Base-by-base conservation (phyloP, 768 basidiomycete species). In the Leccinum longicurvipes region DNA sequence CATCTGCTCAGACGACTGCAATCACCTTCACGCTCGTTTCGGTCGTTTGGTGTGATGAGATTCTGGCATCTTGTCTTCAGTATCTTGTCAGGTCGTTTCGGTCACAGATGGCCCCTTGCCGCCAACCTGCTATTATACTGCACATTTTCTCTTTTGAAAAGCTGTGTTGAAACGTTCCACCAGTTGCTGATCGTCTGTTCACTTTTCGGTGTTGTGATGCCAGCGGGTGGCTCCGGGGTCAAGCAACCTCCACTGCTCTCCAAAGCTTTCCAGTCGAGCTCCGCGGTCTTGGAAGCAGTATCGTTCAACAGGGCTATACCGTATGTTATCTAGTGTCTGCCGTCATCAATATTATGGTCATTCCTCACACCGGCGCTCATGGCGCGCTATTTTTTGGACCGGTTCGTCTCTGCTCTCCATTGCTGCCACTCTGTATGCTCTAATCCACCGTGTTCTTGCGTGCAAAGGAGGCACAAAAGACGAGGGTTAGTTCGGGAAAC, bases 211-310 rank as follows among this genome's bases (percentile, higher is more conserved):
- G 79, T 94, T 54, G 87, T 84, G 0, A 93, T 93, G n/a, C n/a
- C n/a, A n/a, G n/a, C n/a, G 91, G 91, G 91, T 45, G 91, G 90
- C 0, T 96, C 46, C 95, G 93, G 92, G 92, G n/a, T n/a, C n/a
- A n/a, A n/a, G n/a, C n/a, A n/a, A 78, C 89, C 1, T 80, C 91
- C 0, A 93, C 89, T 1, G 85, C 89, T 0, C 85, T 97, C 41
- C 94, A 97, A 68, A 94, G 92, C 66, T 79, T 96, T 15, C 94
- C 94, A 0, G 85, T 89, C 19, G 89, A 91, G 63, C 83, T 85
- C 27, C 89, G 94, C 68, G 95, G 95, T 31, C 75, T 97, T 6
- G 86, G 85, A 3, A 87, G 84, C 29, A 94, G 95, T 12, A 77
- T 96, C 51, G 70, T 98, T 10, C 95, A 97, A 61, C 86, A 95